Base-by-base conservation (phyloP, 805 yeast genomes). In the Pichia californica region DNA sequence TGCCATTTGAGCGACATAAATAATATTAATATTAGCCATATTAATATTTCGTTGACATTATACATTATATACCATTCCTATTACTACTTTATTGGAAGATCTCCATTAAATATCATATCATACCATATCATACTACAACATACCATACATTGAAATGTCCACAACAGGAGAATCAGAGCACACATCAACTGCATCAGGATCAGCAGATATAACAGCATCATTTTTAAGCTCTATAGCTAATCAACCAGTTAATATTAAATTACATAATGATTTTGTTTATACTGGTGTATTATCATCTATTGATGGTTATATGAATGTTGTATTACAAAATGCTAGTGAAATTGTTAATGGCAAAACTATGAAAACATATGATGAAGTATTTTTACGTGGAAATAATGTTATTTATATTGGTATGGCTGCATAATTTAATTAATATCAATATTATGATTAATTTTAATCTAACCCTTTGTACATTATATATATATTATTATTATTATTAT, bases 291-390 rank as follows among this genome's bases (percentile, higher is more conserved):
- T 53, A 13, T 42, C 86, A 54, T 86, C 96, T 32, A 89, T 93
- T 45, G 99, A 93, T 61, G 98, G 98, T 8, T 93, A 81, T 68
- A 88, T 93, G 96, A 93, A 93, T 65, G 83, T 93, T 38, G 95
- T 91, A 2, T 71, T 93, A 51, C 88, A 84, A 43, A 74, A 80
- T 48, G 79, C 95, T 4, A 71, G 77, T 37, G 99, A 93, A 58
- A 62, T 65, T 36, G 76, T 77, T 28, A 75, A 74, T 7, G 69
- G 70, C 37, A 57, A 61, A 35, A 75, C 73, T 30, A 76, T 73
- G 48, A 67, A 64, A 23, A 81, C 78, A 49, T 59, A 61, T 44
- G 86, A 86, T 27, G 95, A 86, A 62, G 88, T 86, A 25, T 88
- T 88, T 58, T 77, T 88, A 52, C 77, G 95, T 63, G 95, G 95